Conservation (phyloP, 305 asterid species). For the Striga hermonthica region DNA sequence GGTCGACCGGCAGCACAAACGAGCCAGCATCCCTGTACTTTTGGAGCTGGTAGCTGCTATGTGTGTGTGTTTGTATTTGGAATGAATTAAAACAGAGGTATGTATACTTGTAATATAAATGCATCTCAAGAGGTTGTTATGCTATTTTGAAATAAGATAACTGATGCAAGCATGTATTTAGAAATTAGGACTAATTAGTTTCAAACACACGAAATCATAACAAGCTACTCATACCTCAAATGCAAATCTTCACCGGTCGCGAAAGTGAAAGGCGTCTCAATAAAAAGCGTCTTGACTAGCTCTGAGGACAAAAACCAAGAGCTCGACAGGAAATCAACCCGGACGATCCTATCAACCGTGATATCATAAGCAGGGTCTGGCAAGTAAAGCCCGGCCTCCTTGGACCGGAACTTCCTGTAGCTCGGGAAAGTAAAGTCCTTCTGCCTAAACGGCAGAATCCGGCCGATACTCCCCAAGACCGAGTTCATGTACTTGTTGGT, state of each 20-base stretch:
- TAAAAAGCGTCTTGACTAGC: conserved; percentile 75
- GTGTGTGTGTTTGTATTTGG: no score
- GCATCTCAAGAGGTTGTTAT: no score
- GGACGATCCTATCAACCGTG: conserved; percentile 57
- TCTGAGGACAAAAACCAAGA: conserved; percentile 94
- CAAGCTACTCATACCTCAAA: conserved; percentile 52
- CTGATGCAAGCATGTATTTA: no score
- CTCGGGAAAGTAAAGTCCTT: conserved; percentile 88
- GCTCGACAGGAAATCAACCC: conserved; percentile 89
- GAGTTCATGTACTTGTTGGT: conserved; percentile 78
- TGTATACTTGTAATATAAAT: no score
- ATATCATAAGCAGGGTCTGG: conserved; percentile 97
- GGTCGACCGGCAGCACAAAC: conserved; percentile 77
- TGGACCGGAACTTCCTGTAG: conserved; percentile 77
- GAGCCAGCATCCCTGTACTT: conserved; percentile 90
- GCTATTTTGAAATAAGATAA: no score
- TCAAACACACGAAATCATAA: no score
- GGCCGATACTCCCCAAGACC: conserved; percentile 83
- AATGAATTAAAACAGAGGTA: no score
- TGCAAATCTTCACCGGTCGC: conserved; percentile 95
- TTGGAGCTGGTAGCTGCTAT: conserved; percentile 85
- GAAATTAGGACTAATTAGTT: no score
- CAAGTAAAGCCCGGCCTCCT: conserved; percentile 87
- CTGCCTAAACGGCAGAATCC: conserved; percentile 84
- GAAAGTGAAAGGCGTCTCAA: conserved; percentile 89